These are phyloP conservation scores for Cyclotella cryptica DNA, from an alignment of 108 stramenopile species.

Conservation along the genomic window DNA sequence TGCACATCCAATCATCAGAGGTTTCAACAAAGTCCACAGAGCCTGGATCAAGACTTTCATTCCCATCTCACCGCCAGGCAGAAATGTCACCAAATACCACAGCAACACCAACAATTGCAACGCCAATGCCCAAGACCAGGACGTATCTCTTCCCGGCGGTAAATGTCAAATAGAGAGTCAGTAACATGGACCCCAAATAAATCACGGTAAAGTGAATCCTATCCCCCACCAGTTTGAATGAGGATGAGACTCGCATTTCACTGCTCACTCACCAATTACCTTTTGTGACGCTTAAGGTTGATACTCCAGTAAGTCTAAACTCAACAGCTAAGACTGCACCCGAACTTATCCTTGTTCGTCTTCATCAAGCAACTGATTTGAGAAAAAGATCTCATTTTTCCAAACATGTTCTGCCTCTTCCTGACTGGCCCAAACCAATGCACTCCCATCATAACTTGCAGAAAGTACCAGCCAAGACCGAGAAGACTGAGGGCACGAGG, in stretches of 20 bases:
- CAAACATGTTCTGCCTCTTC: constrained; percentile 24
- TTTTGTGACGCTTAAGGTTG: too few species aligned
- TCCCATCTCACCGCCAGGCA: constrained; percentile 88
- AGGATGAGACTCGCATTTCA: too few species aligned
- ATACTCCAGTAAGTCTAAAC: too few species aligned
- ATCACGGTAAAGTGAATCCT: constrained; percentile 80
- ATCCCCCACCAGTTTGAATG: constrained; percentile 68
- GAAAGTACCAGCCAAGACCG: constrained; percentile 62
- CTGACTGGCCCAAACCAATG: constrained; percentile 77
- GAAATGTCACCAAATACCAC: constrained; percentile 91
- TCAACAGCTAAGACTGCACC: too few species aligned
- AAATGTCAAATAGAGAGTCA: constrained; percentile 81
- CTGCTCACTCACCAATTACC: too few species aligned
- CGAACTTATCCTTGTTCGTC: too few species aligned
- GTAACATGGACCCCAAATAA: constrained; percentile 80
- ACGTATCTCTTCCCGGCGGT: constrained; percentile 82
- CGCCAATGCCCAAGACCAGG: constrained; percentile 71
- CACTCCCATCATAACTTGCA: constrained; percentile 76
- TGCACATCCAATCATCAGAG: constrained; percentile 69
- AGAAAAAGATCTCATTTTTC: constrained; percentile 20
- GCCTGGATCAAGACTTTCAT: constrained; percentile 70
- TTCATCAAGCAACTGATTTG: too few species aligned
- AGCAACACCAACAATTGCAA: constrained; percentile 79
- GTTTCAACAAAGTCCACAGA: constrained; percentile 75
- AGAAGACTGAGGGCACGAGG: constrained; percentile 61